Conservation (phyloP, 768 basidiomycete species). For the Phlegmacium glaucopus region DNA sequence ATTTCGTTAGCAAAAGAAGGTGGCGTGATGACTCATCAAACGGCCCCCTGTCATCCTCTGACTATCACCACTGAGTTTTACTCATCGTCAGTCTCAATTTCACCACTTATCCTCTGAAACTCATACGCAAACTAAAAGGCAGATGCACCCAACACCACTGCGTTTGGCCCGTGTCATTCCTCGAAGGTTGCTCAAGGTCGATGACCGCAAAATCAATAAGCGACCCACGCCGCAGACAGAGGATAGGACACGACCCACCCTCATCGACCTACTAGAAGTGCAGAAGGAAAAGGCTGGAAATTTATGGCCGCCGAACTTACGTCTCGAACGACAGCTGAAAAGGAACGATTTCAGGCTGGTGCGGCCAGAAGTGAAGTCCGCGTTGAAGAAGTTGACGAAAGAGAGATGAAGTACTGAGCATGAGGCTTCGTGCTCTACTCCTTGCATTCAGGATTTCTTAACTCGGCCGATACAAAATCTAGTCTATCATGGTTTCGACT, state of each 20-base stretch:
- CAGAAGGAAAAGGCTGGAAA: slow-evolving; percentile 31
- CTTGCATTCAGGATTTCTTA: no score
- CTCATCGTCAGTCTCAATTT: no score
- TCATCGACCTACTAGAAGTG: slow-evolving; percentile 34
- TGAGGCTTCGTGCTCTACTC: no score
- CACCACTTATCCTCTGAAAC: neutral
- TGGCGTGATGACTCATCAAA: no score
- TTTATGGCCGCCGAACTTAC: slow-evolving; percentile 42
- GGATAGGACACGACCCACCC: slow-evolving; percentile 30
- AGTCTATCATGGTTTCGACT: neutral
- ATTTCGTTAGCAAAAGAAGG: no score
- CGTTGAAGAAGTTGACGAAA: slow-evolving; percentile 39
- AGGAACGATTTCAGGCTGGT: slow-evolving; percentile 36
- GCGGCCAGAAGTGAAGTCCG: slow-evolving; percentile 32
- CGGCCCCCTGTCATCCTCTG: neutral
- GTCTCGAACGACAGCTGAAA: slow-evolving; percentile 42
- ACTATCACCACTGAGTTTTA: no score
- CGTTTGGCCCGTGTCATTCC: slow-evolving; percentile 37
- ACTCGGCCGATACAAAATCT: neutral
- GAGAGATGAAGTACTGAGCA: slow-evolving; percentile 38
- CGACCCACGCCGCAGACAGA: slow-evolving; percentile 31
- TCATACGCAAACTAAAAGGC: neutral
- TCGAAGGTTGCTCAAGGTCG: slow-evolving; percentile 27
- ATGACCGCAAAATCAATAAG: slow-evolving; percentile 27
- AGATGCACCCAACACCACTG: slow-evolving; percentile 34